Percentiles rank a stretch among this genome's conserved stretches.
phyloP scores from a whole-genome alignment of 2,329 filamentous ascomycete species.

The Aaosphaeria arxii region DNA sequence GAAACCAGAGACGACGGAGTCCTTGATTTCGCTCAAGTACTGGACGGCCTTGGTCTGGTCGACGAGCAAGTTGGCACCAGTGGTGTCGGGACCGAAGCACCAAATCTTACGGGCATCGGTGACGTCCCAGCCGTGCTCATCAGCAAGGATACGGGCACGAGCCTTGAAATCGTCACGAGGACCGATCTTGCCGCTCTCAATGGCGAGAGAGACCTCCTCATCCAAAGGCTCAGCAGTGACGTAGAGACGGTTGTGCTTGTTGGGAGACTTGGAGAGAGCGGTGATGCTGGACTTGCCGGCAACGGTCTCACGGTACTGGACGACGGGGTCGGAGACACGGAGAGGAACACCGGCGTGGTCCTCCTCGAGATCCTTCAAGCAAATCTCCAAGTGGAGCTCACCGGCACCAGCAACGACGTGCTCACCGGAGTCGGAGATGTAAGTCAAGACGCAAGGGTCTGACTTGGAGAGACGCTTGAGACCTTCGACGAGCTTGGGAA shows the following conservation, averaged over 20 bases:
- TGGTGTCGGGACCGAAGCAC: slow-evolving; percentile 98
- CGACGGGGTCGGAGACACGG: slow-evolving; percentile 96
- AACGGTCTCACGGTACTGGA: slow-evolving; percentile 98
- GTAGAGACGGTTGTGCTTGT: slow-evolving; percentile 99
- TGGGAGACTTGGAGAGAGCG: slow-evolving; percentile 98
- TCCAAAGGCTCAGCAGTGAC: slow-evolving; percentile 85
- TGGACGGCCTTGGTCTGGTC: slow-evolving; percentile 99
- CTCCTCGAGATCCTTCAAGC: slow-evolving; percentile 99
- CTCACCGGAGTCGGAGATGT: slow-evolving; percentile 89
- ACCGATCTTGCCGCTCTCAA: slow-evolving; percentile 86
- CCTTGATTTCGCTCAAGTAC: slow-evolving; percentile 99
- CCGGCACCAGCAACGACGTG: slow-evolving; percentile 98
- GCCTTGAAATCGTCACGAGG: slow-evolving; percentile 99
- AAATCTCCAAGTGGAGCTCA: slow-evolving; percentile 99
- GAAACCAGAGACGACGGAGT: slow-evolving; percentile 99
- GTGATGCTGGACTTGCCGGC: slow-evolving; percentile 81
- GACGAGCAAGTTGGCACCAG: slow-evolving; percentile 94
- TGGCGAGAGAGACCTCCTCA: slow-evolving; percentile 87
- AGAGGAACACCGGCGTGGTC: slow-evolving; percentile 99
- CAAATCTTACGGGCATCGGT: slow-evolving; percentile 99
- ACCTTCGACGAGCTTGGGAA: slow-evolving; percentile 99
- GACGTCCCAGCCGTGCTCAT: slow-evolving; percentile 98
- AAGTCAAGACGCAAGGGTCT: slow-evolving; percentile 93
- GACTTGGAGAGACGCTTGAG: slow-evolving; percentile 99
- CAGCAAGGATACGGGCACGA: slow-evolving; percentile 91